Percentiles rank a stretch among this genome's conserved stretches.
phyloP scores from a whole-genome alignment of 257 asterid genomes.

The Capsicum rhomboideum region DNA sequence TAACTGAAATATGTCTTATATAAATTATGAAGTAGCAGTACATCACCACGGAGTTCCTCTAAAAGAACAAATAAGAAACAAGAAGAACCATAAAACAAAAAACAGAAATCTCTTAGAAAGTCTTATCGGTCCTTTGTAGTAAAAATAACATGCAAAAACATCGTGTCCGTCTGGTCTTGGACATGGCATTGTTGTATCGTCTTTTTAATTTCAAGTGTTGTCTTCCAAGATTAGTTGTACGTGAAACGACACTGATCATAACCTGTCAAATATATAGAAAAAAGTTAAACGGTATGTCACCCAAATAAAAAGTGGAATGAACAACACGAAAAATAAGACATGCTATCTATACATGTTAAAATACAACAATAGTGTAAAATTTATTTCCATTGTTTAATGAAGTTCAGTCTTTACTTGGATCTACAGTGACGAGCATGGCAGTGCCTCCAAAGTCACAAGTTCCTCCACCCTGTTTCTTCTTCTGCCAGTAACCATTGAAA shows the following conservation, averaged over 20 bases:
- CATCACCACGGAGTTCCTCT: neutral
- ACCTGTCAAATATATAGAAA: neutral
- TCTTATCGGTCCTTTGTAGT: neutral
- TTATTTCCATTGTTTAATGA: neutral
- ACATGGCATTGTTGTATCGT: neutral
- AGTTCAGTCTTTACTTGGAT: slow-evolving; percentile 2
- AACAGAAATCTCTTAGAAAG: neutral
- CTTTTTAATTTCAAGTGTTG: neutral
- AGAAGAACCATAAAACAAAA: neutral
- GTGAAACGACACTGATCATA: neutral
- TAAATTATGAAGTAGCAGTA: neutral
- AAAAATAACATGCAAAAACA: neutral
- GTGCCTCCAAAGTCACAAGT: slow-evolving; percentile 16
- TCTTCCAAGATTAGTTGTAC: neutral
- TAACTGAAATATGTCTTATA: neutral
- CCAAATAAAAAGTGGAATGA: neutral
- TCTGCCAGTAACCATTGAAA: slow-evolving; percentile 11
- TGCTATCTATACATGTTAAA: neutral
- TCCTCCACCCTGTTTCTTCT: slow-evolving; percentile 6
- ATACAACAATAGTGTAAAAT: neutral
- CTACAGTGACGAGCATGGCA: slow-evolving; percentile 1
- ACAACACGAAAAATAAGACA: neutral
- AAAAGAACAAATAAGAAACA: neutral
- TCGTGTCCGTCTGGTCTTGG: neutral
- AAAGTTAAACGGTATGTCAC: neutral